Evolutionary conservation across 345 rosid genomes (phyloP).

Genomic region (Turnera subulata): DNA sequence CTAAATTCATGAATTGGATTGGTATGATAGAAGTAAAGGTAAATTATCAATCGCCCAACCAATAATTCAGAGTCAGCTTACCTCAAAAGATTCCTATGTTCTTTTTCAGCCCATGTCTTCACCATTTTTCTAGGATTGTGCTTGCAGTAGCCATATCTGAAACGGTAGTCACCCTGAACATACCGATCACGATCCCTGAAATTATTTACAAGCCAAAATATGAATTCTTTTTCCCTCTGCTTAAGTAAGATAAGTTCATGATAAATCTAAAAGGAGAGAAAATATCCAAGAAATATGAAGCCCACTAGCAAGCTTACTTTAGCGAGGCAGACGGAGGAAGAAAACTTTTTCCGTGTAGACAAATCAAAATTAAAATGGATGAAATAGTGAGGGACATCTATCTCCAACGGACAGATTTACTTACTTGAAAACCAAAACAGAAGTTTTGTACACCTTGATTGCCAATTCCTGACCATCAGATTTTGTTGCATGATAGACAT

Average conservation of each 20-base stretch:
- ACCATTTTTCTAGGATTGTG: constrained; percentile 99
- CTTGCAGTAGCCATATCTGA: constrained; percentile 87
- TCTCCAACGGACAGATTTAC: constrained; percentile 11
- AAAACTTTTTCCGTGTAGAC: no score
- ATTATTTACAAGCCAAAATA: not conserved
- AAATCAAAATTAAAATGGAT: no score
- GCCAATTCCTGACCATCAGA: constrained; percentile 83
- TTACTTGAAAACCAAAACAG: constrained; percentile 86
- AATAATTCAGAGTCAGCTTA: constrained; percentile 17
- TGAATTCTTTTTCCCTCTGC: not conserved
- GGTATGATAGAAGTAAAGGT: not conserved
- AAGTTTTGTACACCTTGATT: constrained; percentile 90
- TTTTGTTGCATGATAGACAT: constrained; percentile 95
- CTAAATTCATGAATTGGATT: not conserved
- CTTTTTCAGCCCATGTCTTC: constrained; percentile 98
- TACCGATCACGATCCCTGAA: constrained; percentile 90
- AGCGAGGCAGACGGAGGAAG: no score
- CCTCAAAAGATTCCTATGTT: constrained; percentile 95
- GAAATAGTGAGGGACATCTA: not conserved
- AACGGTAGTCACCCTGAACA: constrained; percentile 96
- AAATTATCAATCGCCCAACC: not conserved
- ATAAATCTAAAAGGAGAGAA: no score
- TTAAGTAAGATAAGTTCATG: no score
- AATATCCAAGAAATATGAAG: not conserved
- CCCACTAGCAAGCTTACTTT: not conserved